Evolutionary conservation across 306 rosid genomes (phyloP), one percentile per base, ranked within the genome.

Genomic region (Biancaea sappan): DNA sequence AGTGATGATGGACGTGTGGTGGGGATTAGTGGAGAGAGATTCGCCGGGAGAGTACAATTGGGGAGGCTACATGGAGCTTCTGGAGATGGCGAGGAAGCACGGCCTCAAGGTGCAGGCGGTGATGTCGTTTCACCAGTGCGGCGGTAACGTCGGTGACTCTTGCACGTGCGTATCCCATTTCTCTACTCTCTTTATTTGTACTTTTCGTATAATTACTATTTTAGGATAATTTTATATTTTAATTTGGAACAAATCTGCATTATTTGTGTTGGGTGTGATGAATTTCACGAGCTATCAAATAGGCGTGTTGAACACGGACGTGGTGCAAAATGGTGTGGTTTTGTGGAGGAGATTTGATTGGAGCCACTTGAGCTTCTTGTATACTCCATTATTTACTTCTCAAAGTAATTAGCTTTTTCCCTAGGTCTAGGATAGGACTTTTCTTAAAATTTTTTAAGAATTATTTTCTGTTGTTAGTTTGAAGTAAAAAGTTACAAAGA

Each of bases 111-210:
- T 95, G 15, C 99, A 95, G 84, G 98, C 98, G 31, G 98, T 95
- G 40, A 95, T 95, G 99, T 92, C 99, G 4, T 95, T 86, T 67
- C 99, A 95, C 58, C 93, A 85, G 71, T 95, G 99, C 38, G 99
- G 99, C 47, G 99, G 99, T 13, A 95, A 95, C 96, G 99, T 95
- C 37, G 99, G 99, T 0, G 99, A 95, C 71, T 90, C 98, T 54
- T 85, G 87, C 89, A 85, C 88, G 99, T 92, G 5, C 71, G 97
- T 86, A 4, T 34, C 57, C 62, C 66, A 40, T 22, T 19, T 0
- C 28, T 12, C 12, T 2, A 28, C 3, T 28, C 6, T 13, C 10
- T 5, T 12, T 25, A 5, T 15, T 35, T 5, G 26, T 10, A 4
- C 0, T 10, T 4, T 47, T 29, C 34, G 13, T 1, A 19, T 6